Conservation (phyloP, 192 early-diverging fungal genomes). For the Dissophora globulifera region DNA sequence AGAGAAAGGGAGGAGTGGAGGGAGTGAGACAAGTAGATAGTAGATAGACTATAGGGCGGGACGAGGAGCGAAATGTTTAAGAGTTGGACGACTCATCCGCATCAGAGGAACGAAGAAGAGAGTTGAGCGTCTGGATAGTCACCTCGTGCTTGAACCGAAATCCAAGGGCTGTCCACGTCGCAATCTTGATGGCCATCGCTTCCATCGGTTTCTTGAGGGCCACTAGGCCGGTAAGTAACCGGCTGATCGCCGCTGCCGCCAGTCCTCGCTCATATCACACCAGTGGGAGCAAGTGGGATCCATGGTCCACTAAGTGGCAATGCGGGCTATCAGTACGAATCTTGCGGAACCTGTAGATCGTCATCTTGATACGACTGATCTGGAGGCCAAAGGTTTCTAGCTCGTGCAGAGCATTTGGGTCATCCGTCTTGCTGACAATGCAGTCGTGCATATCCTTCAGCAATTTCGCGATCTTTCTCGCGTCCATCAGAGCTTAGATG, state of each 20-base stretch:
- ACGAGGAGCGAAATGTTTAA: not conserved
- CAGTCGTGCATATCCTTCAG: not conserved
- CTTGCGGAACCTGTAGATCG: constrained; percentile 5
- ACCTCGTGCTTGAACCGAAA: too few relatives aligned
- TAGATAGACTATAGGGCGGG: too few relatives aligned
- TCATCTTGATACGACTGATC: constrained; percentile 5
- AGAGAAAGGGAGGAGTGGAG: too few relatives aligned
- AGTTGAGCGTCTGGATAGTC: not conserved
- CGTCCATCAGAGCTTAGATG: constrained; percentile 1
- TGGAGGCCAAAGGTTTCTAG: constrained; percentile 6
- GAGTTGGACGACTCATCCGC: constrained; percentile 2
- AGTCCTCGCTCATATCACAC: constrained; percentile 9
- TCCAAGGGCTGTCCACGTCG: not conserved
- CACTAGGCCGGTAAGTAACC: not conserved
- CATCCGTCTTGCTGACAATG: too few relatives aligned
- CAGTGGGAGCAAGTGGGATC: constrained; percentile 6
- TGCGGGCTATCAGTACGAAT: constrained; percentile 2
- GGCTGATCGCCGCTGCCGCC: constrained; percentile 11
- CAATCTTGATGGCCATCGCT: constrained; percentile 8
- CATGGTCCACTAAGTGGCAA: constrained; percentile 1
- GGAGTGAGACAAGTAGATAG: too few relatives aligned
- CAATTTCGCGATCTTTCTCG: constrained; percentile 2
- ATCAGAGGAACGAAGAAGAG: constrained; percentile 2
- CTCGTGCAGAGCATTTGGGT: not conserved
- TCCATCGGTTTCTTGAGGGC: constrained; percentile 9